Conservation (phyloP, 2,329 filamentous ascomycete species). For the Talaromyces rugulosus region DNA sequence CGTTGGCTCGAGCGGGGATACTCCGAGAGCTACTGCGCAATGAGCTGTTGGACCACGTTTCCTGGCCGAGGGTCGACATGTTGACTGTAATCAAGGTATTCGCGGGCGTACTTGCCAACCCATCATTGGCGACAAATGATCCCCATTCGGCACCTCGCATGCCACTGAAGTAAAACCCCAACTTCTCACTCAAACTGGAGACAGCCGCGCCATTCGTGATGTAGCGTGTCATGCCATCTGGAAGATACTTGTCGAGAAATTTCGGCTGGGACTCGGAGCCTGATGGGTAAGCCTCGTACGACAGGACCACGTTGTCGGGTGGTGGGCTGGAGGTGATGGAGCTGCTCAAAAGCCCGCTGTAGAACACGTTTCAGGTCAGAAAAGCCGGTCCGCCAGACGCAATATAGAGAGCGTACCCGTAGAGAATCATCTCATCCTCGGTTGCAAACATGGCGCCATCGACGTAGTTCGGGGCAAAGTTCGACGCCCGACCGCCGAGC, state of each 20-base stretch:
- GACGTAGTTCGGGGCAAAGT: slow-evolving; percentile 53
- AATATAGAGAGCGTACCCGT: slow-evolving; percentile 42
- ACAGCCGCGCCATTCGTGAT: slow-evolving; percentile 61
- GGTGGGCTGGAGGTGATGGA: slow-evolving; percentile 39
- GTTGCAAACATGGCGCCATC: slow-evolving; percentile 66
- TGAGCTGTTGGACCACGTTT: slow-evolving; percentile 56
- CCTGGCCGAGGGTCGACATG: slow-evolving; percentile 48
- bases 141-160: slow-evolving; percentile 51
- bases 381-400: background rate
- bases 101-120: slow-evolving; percentile 41
- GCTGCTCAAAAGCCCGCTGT: slow-evolving; percentile 43
- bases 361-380: background rate
- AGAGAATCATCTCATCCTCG: slow-evolving; percentile 59
- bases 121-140: slow-evolving; percentile 39
- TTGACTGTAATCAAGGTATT: slow-evolving; percentile 59
- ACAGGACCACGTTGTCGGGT: slow-evolving; percentile 39
- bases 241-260: slow-evolving; percentile 41
- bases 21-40: slow-evolving; percentile 49
- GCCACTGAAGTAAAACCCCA: slow-evolving; percentile 68
- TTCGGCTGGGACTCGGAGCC: slow-evolving; percentile 40
- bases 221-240: slow-evolving; percentile 54
- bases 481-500: slow-evolving; percentile 48
- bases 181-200: slow-evolving; percentile 65
- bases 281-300: slow-evolving; percentile 50
- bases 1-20: slow-evolving; percentile 56